Base-by-base conservation (phyloP, 805 yeast genomes). In the Geotrichum ghanense region DNA sequence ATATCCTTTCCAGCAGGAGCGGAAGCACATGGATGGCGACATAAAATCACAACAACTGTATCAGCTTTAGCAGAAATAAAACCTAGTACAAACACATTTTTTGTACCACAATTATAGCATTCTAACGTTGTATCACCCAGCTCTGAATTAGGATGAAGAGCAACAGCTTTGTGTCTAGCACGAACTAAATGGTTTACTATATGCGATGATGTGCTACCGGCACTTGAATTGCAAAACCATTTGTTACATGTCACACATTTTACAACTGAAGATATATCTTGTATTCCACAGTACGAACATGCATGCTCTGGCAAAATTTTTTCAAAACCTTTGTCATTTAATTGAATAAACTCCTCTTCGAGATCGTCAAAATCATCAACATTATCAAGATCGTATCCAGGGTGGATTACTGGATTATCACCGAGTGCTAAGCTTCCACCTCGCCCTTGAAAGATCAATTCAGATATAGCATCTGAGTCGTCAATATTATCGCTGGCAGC, bases 201-300 rank as follows among this genome's bases (percentile, higher is more conserved):
- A 61, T 89, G 97, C 1, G 95, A 83, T 14, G 83, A 76, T 9
- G 75, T 66, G 10, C 76, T 64, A 43, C 65, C 69, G 19, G 75
- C 71, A 48, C 77, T 76, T 12, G 84, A 74, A 60, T 89, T 89
- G 68, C 97, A 89, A 61, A 89, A 89, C 96, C 96, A 89, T 59
- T 79, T 81, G 54, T 76, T 64, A 63, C 96, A 89, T 3, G 72
- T 69, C 49, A 75, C 75, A 67, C 97, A 89, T 53, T 81, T 78
- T 39, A 83, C 83, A 12, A 87, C 83, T 43, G 81, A 72, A 3
- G 75, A 61, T 1, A 86, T 73, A 7, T 75, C 63, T 50, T 77
- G 78, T 22, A 85, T 69, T 1, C 88, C 92, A 66, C 97, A 88
- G 62, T 88, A 88, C 2, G 74, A 64, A 58, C 79, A 74, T 0